Evolutionary conservation across 2,329 filamentous ascomycete genomes (phyloP).

Genomic region (Sarocladium kiliense): DNA sequence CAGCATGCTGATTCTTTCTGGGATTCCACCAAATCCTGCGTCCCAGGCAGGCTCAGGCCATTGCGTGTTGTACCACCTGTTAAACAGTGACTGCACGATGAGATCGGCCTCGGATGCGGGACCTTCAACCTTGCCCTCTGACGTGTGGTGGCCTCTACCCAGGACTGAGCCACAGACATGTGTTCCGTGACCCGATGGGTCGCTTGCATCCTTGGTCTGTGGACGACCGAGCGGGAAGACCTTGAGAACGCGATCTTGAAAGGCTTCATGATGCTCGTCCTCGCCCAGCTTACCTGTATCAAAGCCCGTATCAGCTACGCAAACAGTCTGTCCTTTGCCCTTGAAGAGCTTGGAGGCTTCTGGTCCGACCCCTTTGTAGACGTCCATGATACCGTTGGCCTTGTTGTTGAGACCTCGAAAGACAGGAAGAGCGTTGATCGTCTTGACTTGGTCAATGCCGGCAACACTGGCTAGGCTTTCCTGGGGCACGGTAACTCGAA

Average conservation of each 20-base stretch:
- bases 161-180: conserved; percentile 8
- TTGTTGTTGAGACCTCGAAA: neutral
- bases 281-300: neutral
- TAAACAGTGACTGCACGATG: conserved; percentile 9
- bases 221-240: neutral
- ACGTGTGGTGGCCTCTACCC: neutral
- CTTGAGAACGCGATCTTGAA: neutral
- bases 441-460: neutral
- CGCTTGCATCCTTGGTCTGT: neutral
- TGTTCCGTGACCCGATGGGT: conserved; percentile 3
- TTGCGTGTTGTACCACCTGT: neutral
- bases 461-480: neutral
- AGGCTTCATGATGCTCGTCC: neutral
- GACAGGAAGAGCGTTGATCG: neutral
- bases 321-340: conserved; percentile 7
- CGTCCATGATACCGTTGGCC: neutral
- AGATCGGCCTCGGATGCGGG: conserved; percentile 3
- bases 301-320: conserved; percentile 8
- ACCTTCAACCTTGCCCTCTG: conserved; percentile 1
- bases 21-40: neutral
- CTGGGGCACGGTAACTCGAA: neutral
- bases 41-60: neutral
- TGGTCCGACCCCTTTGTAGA: neutral
- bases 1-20: neutral
- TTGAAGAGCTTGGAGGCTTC: neutral